These are phyloP conservation scores for Oryza rufipogon DNA, from an alignment of 176 grass and related monocot species.

Conservation along the genomic window DNA sequence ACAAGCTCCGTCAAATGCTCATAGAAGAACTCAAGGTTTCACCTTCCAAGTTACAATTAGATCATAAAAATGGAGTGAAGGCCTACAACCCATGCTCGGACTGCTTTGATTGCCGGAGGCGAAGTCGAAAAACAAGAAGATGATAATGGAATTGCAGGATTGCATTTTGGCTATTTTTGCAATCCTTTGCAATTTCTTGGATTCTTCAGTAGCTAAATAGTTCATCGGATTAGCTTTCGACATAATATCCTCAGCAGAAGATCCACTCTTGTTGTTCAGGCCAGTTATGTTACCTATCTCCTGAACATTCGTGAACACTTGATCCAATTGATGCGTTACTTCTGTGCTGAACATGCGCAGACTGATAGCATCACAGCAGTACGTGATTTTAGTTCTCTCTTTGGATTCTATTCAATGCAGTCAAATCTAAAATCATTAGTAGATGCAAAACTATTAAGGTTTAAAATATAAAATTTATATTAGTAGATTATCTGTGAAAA, in stretches of 20 bases:
- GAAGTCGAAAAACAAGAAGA: constrained; percentile 62
- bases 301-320: neutral
- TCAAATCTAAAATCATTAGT: too few relatives aligned
- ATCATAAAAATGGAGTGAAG: constrained; percentile 40
- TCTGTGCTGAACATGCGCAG: neutral
- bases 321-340: neutral
- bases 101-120: constrained; percentile 87
- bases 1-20: constrained; percentile 71
- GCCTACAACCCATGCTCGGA: constrained; percentile 72
- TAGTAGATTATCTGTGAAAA: too few relatives aligned
- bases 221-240: constrained; percentile 1
- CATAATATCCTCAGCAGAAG: neutral
- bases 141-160: constrained; percentile 29
- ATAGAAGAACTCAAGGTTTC: constrained; percentile 79
- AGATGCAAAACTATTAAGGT: too few relatives aligned
- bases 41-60: constrained; percentile 54
- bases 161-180: neutral
- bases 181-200: constrained; percentile 25
- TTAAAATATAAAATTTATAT: too few relatives aligned
- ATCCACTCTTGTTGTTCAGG: neutral
- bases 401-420: neutral
- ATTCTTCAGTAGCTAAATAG: neutral
- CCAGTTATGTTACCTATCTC: neutral
- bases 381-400: neutral
- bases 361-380: neutral